Evolutionary conservation across 163 green algal species (phyloP).

Genomic region (Trebouxia gelatinosa): DNA sequence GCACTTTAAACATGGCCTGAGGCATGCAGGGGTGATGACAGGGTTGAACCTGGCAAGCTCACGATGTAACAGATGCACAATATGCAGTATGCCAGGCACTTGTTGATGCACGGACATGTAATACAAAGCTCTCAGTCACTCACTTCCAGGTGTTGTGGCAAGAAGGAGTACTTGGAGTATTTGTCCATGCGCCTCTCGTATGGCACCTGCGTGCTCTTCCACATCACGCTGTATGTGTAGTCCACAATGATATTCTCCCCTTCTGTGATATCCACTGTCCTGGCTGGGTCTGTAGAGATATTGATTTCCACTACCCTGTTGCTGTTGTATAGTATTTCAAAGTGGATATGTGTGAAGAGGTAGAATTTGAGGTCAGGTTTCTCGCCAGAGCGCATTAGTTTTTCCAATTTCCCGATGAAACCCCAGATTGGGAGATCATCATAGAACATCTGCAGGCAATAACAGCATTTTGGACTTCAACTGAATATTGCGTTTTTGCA

Average conservation of each 20-base stretch:
- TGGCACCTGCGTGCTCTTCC: conserved; percentile 72
- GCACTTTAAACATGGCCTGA: too few species aligned
- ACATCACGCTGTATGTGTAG: conserved; percentile 95
- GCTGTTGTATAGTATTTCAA: conserved; percentile 79
- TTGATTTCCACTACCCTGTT: conserved; percentile 77
- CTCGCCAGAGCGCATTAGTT: conserved; percentile 71
- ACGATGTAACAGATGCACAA: too few species aligned
- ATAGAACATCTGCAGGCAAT: conserved; percentile 80
- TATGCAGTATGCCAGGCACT: too few species aligned
- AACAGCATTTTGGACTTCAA: too few species aligned
- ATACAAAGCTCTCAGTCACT: background rate
- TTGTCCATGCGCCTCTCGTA: conserved; percentile 95
- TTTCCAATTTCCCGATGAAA: conserved; percentile 94
- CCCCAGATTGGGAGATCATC: conserved; percentile 97
- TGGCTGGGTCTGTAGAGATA: conserved; percentile 70
- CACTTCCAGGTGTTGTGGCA: conserved; percentile 94
- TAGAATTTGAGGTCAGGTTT: conserved; percentile 58
- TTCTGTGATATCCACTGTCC: conserved; percentile 82
- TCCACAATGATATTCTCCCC: conserved; percentile 49
- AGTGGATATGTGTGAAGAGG: conserved; percentile 84
- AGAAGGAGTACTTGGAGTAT: conserved; percentile 93
- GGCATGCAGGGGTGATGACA: too few species aligned
- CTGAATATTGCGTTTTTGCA: too few species aligned
- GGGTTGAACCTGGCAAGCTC: too few species aligned
- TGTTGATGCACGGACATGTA: too few species aligned